phyloP scores from a whole-genome alignment of 768 basidiomycete species.

The Austroboletus eburneus region DNA sequence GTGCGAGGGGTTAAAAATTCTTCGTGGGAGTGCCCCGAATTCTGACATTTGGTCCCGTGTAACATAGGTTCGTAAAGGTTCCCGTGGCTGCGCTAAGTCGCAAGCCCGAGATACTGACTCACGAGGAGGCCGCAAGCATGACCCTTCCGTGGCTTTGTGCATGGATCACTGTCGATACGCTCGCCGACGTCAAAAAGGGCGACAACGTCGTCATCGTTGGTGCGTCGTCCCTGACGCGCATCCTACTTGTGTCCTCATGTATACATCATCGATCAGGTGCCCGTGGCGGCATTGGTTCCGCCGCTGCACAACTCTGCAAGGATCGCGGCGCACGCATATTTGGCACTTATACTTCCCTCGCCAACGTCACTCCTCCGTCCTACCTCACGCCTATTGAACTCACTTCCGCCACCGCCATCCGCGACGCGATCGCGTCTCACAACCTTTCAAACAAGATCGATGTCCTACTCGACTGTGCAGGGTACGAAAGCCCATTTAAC shows the following conservation, averaged over 20 bases:
- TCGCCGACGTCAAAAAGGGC: conserved; percentile 29
- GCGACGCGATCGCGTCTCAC: conserved; percentile 24
- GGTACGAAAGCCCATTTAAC: conserved; percentile 31
- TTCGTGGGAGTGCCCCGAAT: too few relatives aligned
- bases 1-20: too few relatives aligned
- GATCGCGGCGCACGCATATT: conserved; percentile 32
- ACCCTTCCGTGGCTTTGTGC: conserved; percentile 34
- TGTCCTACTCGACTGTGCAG: conserved; percentile 33
- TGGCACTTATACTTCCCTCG: conserved; percentile 33
- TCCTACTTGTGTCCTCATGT: neutral
- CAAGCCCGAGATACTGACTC: conserved; percentile 26
- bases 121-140: conserved; percentile 29
- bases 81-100: conserved; percentile 28
- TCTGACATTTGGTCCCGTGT: neutral
- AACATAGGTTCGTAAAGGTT: conserved; percentile 25
- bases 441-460: conserved; percentile 30
- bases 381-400: conserved; percentile 32
- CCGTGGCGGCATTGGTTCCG: conserved; percentile 33
- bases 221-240: neutral
- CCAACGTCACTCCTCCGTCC: conserved; percentile 19
- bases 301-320: conserved; percentile 30
- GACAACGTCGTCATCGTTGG: conserved; percentile 34
- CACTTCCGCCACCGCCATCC: conserved; percentile 28
- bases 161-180: conserved; percentile 35
- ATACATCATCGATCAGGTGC: conserved; percentile 20